Evolutionary conservation across 345 rosid genomes (phyloP), one percentile per base, ranked within the genome.

Genomic region (Xanthoceras sorbifolium): DNA sequence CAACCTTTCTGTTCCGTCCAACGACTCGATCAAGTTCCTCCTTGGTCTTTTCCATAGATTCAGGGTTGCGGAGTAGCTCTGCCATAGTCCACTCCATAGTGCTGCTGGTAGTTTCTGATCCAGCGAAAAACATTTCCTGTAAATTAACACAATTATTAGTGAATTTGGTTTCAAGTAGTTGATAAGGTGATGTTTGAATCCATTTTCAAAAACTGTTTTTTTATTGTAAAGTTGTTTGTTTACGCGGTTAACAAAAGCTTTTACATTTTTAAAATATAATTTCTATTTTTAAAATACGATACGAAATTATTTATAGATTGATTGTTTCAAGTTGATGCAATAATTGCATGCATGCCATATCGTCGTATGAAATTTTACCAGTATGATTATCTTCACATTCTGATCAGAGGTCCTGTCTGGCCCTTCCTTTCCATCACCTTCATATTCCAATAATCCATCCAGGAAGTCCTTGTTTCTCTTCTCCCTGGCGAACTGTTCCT

Each of bases 401-500:
- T 66, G 77, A 22, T 59, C 38, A 0, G 79, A 70, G 42, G 76
- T 63, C 22, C 23, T 31, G 6, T 63, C 67, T 0, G 23, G 79
- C 55, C 44, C 76, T 3, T 69, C 75, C 50, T 69, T 79, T 42
- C 67, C 83, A 36, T 54, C 64, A 11, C 73, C 67, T 64, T 71
- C 26, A 25, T 64, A 71, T 32, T 66, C 73, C 71, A 77, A 64
- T 46, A 77, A 11, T 20, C 29, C 76, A 29, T 82, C 78, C 32
- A 82, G 29, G 44, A 74, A 78, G 7, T 78, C 79, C 23, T 44
- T 69, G 31, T 28, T 32, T 14, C 10, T 20, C 12, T 36, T 69
- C 54, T 70, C 73, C 8, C 26, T 46, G 11, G 22, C 38, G 0
- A 14, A 4, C 44, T 46, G 1, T 2, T 77, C 55, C 34, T 36